Conservation (phyloP, 2,329 filamentous ascomycete species). For the Fusarium piperis region DNA sequence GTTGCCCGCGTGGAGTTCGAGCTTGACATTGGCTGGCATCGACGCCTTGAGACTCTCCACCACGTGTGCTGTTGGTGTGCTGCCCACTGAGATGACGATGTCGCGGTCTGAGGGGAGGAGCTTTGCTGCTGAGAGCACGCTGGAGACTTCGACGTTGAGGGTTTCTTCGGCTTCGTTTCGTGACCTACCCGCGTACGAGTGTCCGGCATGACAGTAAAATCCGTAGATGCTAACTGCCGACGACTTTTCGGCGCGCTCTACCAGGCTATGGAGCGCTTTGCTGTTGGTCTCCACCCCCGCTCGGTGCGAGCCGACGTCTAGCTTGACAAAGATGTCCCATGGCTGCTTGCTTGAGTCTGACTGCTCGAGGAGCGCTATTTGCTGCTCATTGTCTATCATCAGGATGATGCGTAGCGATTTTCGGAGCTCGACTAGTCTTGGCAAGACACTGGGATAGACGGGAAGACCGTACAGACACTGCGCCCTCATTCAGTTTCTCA, state of each 20-base stretch:
- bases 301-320: slow-evolving; percentile 49
- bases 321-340: slow-evolving; percentile 51
- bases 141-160: slow-evolving; percentile 45
- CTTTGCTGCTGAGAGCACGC: slow-evolving; percentile 44
- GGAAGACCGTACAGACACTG: slow-evolving; percentile 53
- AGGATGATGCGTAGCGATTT: slow-evolving; percentile 46
- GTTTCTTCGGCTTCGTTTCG: slow-evolving; percentile 44
- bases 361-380: slow-evolving; percentile 44
- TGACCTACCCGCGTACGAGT: slow-evolving; percentile 48
- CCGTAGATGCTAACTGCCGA: slow-evolving; percentile 46
- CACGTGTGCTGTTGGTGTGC: slow-evolving; percentile 51
- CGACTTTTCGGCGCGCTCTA: slow-evolving; percentile 42
- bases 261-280: slow-evolving; percentile 38
- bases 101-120: slow-evolving; percentile 39
- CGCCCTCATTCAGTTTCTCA: neutral
- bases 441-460: slow-evolving; percentile 48
- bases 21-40: slow-evolving; percentile 44
- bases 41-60: slow-evolving; percentile 43
- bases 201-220: slow-evolving; percentile 52
- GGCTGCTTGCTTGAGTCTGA: slow-evolving; percentile 21
- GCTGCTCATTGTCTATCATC: slow-evolving; percentile 51
- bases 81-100: slow-evolving; percentile 47
- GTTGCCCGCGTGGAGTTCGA: slow-evolving; percentile 52
- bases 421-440: slow-evolving; percentile 43
- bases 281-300: slow-evolving; percentile 46